Conservation (phyloP, 2,329 filamentous ascomycete genomes). For the Ophiostoma ulmi region DNA sequence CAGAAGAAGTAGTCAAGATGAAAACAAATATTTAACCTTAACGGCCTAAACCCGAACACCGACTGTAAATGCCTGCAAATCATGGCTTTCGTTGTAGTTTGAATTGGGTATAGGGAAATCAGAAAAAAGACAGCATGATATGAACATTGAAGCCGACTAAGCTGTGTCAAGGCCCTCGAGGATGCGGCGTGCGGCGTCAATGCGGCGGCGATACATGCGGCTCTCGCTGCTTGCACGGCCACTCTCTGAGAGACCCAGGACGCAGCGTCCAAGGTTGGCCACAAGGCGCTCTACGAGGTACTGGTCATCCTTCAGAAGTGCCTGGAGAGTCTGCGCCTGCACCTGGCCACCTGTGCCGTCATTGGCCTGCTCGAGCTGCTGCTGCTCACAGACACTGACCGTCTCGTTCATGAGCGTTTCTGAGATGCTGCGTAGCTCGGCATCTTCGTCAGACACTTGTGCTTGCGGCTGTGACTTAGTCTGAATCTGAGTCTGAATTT, state of each 20-base stretch:
- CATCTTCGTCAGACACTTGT: slow-evolving; percentile 36
- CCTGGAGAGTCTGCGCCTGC: slow-evolving; percentile 39
- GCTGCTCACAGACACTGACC: slow-evolving; percentile 38
- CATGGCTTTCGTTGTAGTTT: slow-evolving; percentile 22
- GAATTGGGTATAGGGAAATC: slow-evolving; percentile 1
- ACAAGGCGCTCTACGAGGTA: slow-evolving; percentile 56
- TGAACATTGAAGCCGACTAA: slow-evolving; percentile 9
- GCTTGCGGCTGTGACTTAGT: not conserved
- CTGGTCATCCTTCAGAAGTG: slow-evolving; percentile 52
- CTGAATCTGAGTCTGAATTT: not conserved
- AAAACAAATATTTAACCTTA: not conserved
- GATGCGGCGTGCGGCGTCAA: slow-evolving; percentile 68
- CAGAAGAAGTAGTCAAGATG: not conserved
- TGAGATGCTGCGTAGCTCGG: slow-evolving; percentile 45
- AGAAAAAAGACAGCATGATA: not conserved
- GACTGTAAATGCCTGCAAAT: not conserved
- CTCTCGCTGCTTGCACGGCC: slow-evolving; percentile 53
- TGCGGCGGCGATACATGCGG: slow-evolving; percentile 60
- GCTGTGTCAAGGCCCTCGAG: slow-evolving; percentile 60
- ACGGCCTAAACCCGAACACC: not conserved
- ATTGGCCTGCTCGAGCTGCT: slow-evolving; percentile 6
- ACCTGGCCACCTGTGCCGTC: not conserved
- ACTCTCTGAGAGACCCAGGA: slow-evolving; percentile 53
- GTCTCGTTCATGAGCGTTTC: slow-evolving; percentile 48
- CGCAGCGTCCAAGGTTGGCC: slow-evolving; percentile 55